A percentile compares a stretch with the other conserved stretches of the same genome.
phyloP scores from a whole-genome alignment of 805 yeast species.

The Lachancea thermotolerans region DNA sequence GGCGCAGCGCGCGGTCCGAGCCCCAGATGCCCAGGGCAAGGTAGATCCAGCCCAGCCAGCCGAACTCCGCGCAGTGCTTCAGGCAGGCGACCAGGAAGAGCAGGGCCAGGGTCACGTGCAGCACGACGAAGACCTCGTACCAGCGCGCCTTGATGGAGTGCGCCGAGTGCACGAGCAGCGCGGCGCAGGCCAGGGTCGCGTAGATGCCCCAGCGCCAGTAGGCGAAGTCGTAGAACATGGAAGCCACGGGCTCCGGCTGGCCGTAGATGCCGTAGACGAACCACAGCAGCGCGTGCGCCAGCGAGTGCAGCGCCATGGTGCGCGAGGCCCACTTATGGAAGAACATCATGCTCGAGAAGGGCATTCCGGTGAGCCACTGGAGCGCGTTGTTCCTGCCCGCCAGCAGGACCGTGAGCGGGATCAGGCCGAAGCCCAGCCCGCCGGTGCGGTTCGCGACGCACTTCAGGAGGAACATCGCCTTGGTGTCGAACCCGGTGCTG shows the following conservation, averaged over 20 bases:
- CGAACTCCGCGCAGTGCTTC: slow-evolving; percentile 40
- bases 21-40: slow-evolving; percentile 37
- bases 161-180: slow-evolving; percentile 24
- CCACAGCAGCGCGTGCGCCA: slow-evolving; percentile 31
- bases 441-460: slow-evolving; percentile 43
- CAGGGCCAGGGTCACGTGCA: slow-evolving; percentile 38
- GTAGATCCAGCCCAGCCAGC: slow-evolving; percentile 38
- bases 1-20: slow-evolving; percentile 35
- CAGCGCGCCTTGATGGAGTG: slow-evolving; percentile 29
- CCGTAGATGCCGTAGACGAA: slow-evolving; percentile 28
- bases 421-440: slow-evolving; percentile 37
- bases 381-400: slow-evolving; percentile 71
- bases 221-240: slow-evolving; percentile 21
- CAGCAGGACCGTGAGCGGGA: slow-evolving; percentile 55
- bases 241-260: neutral
- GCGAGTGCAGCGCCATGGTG: slow-evolving; percentile 33
- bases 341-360: slow-evolving; percentile 53
- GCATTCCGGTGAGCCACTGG: slow-evolving; percentile 53
- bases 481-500: slow-evolving; percentile 4
- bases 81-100: slow-evolving; percentile 40
- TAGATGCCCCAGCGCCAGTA: slow-evolving; percentile 40
- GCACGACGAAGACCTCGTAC: slow-evolving; percentile 42
- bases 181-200: slow-evolving; percentile 15
- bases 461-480: slow-evolving; percentile 9
- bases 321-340: slow-evolving; percentile 58